Conservation (phyloP, 2,329 filamentous ascomycete species). For the Cordyceps cateniannulata region DNA sequence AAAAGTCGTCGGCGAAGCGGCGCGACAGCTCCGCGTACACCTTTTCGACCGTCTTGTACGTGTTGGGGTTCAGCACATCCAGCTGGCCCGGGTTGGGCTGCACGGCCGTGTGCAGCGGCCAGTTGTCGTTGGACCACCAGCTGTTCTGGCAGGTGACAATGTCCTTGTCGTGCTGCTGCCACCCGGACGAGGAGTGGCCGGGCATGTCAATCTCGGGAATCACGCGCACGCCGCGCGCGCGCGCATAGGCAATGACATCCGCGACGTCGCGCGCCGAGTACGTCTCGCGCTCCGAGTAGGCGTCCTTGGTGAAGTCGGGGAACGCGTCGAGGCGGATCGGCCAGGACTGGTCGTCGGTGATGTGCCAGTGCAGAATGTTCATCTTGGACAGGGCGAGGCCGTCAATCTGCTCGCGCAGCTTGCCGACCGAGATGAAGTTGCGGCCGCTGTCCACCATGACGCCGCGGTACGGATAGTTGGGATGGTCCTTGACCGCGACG, state of each 20-base stretch:
- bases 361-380: conserved; percentile 52
- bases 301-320: conserved; percentile 46
- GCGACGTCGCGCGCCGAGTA: conserved; percentile 38
- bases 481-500: conserved; percentile 42
- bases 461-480: conserved; percentile 47
- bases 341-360: conserved; percentile 51
- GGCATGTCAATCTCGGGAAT: conserved; percentile 59
- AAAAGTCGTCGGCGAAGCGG: conserved; percentile 46
- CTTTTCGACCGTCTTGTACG: conserved; percentile 46
- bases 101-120: conserved; percentile 45
- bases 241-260: conserved; percentile 41
- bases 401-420: conserved; percentile 48
- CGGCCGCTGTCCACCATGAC: conserved; percentile 50
- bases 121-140: conserved; percentile 56
- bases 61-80: conserved; percentile 48
- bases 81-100: conserved; percentile 51
- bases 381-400: conserved; percentile 50
- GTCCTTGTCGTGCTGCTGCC: conserved; percentile 48
- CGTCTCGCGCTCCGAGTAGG: conserved; percentile 42
- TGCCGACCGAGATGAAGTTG: conserved; percentile 44
- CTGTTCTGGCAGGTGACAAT: conserved; percentile 50
- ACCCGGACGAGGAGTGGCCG: conserved; percentile 48
- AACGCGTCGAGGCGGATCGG: conserved; percentile 42
- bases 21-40: conserved; percentile 47
- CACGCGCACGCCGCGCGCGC: conserved; percentile 50